Conservation (phyloP, 78 protist species). For the Diacronema lutheri region DNA sequence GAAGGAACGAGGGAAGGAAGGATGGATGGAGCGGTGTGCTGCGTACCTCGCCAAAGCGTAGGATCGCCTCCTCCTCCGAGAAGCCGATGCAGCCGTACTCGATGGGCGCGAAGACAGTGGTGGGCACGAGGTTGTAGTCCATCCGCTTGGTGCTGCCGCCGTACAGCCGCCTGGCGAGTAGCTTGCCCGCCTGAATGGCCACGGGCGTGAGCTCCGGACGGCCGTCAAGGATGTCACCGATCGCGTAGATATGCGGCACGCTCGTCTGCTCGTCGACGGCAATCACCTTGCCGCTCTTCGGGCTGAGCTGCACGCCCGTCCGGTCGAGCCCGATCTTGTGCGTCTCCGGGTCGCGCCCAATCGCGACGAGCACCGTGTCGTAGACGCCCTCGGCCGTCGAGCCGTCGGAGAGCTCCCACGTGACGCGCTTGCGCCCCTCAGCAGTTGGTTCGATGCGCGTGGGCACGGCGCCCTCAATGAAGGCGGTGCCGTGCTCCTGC, state of each 20-base stretch:
- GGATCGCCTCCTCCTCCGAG: conserved; percentile 80
- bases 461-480: conserved; percentile 53
- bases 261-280: conserved; percentile 66
- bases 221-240: conserved; percentile 62
- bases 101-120: conserved; percentile 95
- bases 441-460: not conserved
- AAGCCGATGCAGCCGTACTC: conserved; percentile 87
- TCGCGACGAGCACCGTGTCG: conserved; percentile 90
- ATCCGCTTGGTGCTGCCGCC: conserved; percentile 36
- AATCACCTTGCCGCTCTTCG: conserved; percentile 53
- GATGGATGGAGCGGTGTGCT: not conserved
- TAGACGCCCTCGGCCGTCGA: not conserved
- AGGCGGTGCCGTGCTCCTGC: conserved; percentile 60
- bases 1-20: not conserved
- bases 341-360: conserved; percentile 77
- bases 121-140: conserved; percentile 68
- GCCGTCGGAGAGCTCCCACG: not conserved
- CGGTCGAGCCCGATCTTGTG: conserved; percentile 52
- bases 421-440: not conserved
- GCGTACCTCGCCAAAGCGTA: conserved; percentile 60
- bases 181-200: conserved; percentile 79
- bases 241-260: conserved; percentile 74
- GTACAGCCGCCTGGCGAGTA: conserved; percentile 75
- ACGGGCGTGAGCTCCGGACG: conserved; percentile 92
- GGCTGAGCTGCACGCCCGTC: conserved; percentile 28